Conservation (phyloP, 108 stramenopile genomes). For the Poteriospumella lacustris region DNA sequence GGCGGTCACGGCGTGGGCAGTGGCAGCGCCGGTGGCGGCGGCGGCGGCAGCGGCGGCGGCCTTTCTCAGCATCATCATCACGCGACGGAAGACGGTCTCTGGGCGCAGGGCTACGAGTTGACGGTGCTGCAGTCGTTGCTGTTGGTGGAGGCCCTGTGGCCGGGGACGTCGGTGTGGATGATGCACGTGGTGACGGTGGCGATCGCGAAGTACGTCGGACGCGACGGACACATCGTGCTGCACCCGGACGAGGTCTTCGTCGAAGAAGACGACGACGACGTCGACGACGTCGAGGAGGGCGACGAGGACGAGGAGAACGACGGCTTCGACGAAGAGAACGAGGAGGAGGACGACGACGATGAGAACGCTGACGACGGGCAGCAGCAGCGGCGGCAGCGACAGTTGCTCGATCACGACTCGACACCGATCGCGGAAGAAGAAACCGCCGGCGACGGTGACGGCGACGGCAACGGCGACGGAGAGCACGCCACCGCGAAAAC, state of each 20-base stretch:
- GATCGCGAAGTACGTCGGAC: neutral
- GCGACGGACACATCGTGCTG: neutral
- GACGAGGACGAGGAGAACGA: constrained; percentile 1
- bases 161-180: neutral
- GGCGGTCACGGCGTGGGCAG: neutral
- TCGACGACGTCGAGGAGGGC: neutral
- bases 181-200: neutral
- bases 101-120: neutral
- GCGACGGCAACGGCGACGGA: too few species aligned
- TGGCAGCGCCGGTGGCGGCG: neutral
- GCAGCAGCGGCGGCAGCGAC: too few species aligned
- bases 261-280: constrained; percentile 10
- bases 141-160: constrained; percentile 2
- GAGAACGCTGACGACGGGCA: too few species aligned
- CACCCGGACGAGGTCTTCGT: neutral
- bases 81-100: too few species aligned
- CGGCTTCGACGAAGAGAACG: neutral
- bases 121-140: constrained; percentile 9
- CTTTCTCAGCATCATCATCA: too few species aligned
- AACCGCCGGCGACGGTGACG: too few species aligned
- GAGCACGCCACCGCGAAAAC: too few species aligned
- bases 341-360: constrained; percentile 18
- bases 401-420: too few species aligned
- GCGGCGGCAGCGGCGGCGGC: neutral
- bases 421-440: too few species aligned